Conservation (phyloP, 441 rosid genomes). For the Populus trichocarpa region DNA sequence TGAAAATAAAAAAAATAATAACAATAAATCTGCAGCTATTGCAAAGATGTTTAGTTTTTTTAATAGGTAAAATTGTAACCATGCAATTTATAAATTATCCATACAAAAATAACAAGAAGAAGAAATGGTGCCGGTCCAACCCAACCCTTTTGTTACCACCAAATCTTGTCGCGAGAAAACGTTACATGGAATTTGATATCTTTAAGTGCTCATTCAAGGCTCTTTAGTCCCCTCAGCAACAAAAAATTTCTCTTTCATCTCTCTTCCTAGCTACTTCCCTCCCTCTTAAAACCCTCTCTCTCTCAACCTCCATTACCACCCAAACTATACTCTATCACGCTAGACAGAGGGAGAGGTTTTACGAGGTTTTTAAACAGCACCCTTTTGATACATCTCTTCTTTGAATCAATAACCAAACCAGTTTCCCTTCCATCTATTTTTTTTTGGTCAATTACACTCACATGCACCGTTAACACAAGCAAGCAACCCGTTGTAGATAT, state of each 20-base stretch:
- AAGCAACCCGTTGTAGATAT: background rate
- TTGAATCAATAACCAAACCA: background rate
- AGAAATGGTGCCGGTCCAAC: no score
- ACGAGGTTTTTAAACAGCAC: background rate
- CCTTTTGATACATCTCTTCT: slow-evolving; percentile 20
- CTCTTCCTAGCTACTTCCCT: background rate
- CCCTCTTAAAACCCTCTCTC: background rate
- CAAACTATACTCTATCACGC: background rate
- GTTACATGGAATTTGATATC: background rate
- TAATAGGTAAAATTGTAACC: no score
- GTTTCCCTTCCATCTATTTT: background rate
- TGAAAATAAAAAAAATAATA: no score
- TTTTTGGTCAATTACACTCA: background rate
- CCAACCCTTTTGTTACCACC: background rate
- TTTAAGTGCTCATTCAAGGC: background rate
- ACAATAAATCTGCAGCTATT: no score
- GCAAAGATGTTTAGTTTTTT: no score
- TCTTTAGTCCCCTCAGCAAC: background rate
- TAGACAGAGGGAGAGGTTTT: background rate
- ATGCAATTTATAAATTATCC: no score
- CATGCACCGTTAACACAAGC: slow-evolving; percentile 12
- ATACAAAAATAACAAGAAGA: no score
- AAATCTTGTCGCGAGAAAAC: slow-evolving; percentile 3
- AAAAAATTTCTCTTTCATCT: background rate
- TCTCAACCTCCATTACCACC: background rate